Evolutionary conservation across 2,329 filamentous ascomycete genomes (phyloP).

Genomic region (Cladophialophora immunda): DNA sequence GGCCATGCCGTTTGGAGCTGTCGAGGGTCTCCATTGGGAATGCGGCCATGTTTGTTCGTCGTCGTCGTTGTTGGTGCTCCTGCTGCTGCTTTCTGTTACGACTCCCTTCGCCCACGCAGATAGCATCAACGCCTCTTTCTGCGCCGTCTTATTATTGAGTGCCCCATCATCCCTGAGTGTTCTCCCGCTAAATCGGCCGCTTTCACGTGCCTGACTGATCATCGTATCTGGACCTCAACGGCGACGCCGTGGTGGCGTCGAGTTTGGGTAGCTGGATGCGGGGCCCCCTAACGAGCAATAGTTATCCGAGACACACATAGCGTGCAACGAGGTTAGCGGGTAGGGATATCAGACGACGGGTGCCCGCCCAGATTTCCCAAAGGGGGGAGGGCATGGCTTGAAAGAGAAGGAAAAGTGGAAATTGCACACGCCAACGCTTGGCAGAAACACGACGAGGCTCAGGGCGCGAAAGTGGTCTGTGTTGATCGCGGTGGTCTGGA

Average conservation of each 20-base stretch:
- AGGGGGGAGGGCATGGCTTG: conserved; percentile 1
- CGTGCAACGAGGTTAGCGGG: not conserved
- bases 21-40: not conserved
- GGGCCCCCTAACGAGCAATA: not conserved
- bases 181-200: not conserved
- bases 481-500: not conserved
- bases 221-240: conserved; percentile 3
- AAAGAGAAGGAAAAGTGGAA: conserved; percentile 11
- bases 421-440: not conserved
- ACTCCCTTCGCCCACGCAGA: not conserved
- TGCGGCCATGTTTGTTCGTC: not conserved
- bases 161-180: not conserved
- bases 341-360: not conserved
- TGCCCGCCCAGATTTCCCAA: not conserved
- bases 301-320: conserved; percentile 2
- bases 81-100: not conserved
- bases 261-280: conserved; percentile 15
- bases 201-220: not conserved
- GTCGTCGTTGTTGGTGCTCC: not conserved
- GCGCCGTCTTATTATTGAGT: not conserved
- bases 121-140: not conserved
- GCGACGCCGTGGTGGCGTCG: conserved; percentile 15
- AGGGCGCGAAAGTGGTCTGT: not conserved
- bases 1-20: not conserved
- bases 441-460: not conserved